These are phyloP conservation scores for Mucor racemosus DNA, from an alignment of 371 early-diverging fungal genomes.

Conservation along the genomic window DNA sequence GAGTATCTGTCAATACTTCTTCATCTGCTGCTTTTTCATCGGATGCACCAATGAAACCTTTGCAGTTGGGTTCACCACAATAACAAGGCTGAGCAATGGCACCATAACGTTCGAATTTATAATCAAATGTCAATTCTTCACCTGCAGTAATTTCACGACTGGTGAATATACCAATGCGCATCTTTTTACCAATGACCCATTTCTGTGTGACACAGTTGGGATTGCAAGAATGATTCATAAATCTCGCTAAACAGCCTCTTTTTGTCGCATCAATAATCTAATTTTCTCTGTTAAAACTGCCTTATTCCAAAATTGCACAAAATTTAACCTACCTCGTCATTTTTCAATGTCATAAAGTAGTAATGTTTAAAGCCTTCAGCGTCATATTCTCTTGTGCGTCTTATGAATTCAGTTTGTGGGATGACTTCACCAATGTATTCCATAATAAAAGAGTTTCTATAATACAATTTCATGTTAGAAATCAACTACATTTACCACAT, in stretches of 20 bases:
- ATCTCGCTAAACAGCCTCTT: slow-evolving; percentile 89
- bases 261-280: slow-evolving; percentile 93
- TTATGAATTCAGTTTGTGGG: slow-evolving; percentile 73
- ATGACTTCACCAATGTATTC: slow-evolving; percentile 98
- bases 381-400: slow-evolving; percentile 82
- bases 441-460: slow-evolving; percentile 81
- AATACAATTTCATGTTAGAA: too few species aligned
- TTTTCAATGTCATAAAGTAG: slow-evolving; percentile 95
- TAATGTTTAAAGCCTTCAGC: slow-evolving; percentile 86
- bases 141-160: slow-evolving; percentile 68
- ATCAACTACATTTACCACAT: not conserved
- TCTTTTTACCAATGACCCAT: slow-evolving; percentile 83
- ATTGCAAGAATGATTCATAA: slow-evolving; percentile 93
- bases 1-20: not conserved
- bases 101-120: slow-evolving; percentile 88
- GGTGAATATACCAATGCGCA: slow-evolving; percentile 87
- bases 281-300: too few species aligned
- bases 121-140: slow-evolving; percentile 93
- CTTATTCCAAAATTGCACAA: too few species aligned
- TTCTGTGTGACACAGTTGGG: slow-evolving; percentile 90
- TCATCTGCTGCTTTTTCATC: slow-evolving; percentile 8
- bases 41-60: slow-evolving; percentile 87
- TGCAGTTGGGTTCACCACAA: slow-evolving; percentile 90
- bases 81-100: slow-evolving; percentile 90
- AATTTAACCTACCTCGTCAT: slow-evolving; percentile 70